Base-by-base conservation (phyloP, 1,284 basidiomycete genomes). In the Fistulina hepatica region DNA sequence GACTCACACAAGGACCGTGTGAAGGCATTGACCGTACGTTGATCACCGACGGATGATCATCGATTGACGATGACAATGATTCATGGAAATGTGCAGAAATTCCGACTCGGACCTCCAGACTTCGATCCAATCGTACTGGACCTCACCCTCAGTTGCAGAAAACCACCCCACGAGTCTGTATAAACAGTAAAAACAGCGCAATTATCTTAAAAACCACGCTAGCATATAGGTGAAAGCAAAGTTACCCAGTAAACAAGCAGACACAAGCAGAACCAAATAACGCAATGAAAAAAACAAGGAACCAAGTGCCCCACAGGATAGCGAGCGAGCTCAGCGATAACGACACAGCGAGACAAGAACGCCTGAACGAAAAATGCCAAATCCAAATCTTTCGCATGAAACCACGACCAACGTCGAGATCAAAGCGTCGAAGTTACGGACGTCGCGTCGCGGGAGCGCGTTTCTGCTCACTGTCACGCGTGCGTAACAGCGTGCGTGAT, bases 361-460 rank as follows among this genome's bases (percentile, higher is more conserved):
- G 79, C 73, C 45, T 90, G 85, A 8, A 89, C 65, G 48, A 84
- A 89, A 30, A 90, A 65, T 21, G 75, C n/a, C n/a, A n/a, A 71
- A 44, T 76, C 71, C 2, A 83, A 72, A 53, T 86, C 82, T 49
- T 60, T 60, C 11, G 66, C 52, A 36, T n/a, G 61, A 60, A 37
- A 69, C 65, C 28, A 31, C 19, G 28, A 8, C 19, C 11, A 13
- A 8, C 9, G 13, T 31, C 28, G 28, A 12, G 25, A 15, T 31
- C 28, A 19, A 15, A 31, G 28, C 25, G n/a, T n/a, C n/a, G n/a
- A n/a, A n/a, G n/a, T n/a, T n/a, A n/a, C n/a, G n/a, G n/a, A n/a
- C n/a, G n/a, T n/a, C n/a, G n/a, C n/a, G n/a, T n/a, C n/a, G n/a
- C n/a, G n/a, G n/a, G n/a, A n/a, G n/a, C n/a, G n/a, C n/a, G n/a